These are phyloP conservation scores for Lactarius trivialis DNA, from an alignment of 768 basidiomycete species.

Conservation along the genomic window DNA sequence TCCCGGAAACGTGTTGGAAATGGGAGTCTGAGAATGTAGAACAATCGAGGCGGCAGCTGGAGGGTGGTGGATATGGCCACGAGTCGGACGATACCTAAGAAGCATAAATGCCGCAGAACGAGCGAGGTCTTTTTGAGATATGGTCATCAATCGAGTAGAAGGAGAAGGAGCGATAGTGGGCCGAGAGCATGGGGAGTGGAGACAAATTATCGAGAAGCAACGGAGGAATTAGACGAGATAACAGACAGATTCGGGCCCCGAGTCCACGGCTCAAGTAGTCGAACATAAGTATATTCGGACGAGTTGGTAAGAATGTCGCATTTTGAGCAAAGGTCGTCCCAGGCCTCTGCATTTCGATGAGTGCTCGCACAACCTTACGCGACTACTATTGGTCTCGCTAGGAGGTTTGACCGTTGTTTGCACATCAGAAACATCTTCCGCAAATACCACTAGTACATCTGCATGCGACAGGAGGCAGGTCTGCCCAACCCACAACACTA, in stretches of 20 bases:
- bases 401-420: neutral
- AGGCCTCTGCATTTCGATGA: neutral
- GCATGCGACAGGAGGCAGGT: too few species aligned
- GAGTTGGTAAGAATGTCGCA: neutral
- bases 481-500: constrained; percentile 1
- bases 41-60: neutral
- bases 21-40: neutral
- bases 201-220: neutral
- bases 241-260: neutral
- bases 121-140: neutral
- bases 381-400: neutral
- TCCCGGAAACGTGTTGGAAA: neutral
- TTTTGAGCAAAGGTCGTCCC: constrained; percentile 1
- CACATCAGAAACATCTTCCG: constrained; percentile 8
- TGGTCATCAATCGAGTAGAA: neutral
- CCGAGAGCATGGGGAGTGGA: neutral
- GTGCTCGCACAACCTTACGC: too few species aligned
- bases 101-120: neutral
- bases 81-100: neutral
- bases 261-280: neutral
- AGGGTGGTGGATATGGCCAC: neutral
- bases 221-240: neutral
- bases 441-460: neutral
- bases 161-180: neutral
- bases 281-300: neutral